Percentiles rank a stretch among this genome's conserved stretches.
Conservation (phyloP, 2,329 filamentous ascomycete genomes). For the Neocucurbitaria cava region DNA sequence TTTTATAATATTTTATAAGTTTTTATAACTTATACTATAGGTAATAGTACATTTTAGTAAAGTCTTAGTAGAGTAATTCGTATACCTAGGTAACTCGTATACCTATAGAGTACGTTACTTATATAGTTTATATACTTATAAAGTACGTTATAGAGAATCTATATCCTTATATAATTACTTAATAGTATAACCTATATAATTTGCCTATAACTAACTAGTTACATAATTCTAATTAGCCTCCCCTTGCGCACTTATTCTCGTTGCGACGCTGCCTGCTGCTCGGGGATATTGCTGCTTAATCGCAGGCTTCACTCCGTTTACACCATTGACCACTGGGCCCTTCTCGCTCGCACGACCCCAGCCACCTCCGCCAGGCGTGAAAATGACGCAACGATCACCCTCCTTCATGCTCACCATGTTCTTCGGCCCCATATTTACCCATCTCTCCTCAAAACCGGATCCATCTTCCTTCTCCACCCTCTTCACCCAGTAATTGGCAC, state of each 20-base stretch:
- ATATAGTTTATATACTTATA: no score
- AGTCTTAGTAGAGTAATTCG: no score
- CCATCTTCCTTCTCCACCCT: neutral
- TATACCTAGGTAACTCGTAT: no score
- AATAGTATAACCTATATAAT: no score
- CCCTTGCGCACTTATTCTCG: conserved; percentile 5
- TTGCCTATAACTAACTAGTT: no score
- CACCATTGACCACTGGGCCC: neutral
- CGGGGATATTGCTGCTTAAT: conserved; percentile 7
- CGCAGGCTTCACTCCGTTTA: neutral
- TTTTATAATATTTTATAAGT: no score
- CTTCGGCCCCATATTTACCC: conserved; percentile 20
- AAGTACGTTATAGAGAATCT: no score
- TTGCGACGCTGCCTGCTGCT: conserved; percentile 12
- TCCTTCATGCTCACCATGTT: conserved; percentile 15
- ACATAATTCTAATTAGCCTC: conserved; percentile 11
- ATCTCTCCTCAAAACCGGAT: conserved; percentile 6
- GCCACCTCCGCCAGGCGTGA: conserved; percentile 19
- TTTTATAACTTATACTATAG: no score
- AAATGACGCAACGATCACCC: conserved; percentile 19
- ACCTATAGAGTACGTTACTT: no score
- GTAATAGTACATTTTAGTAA: no score
- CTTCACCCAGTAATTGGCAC: conserved; percentile 62
- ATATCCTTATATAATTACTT: no score
- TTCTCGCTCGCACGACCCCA: conserved; percentile 4